phyloP scores from a whole-genome alignment of 495 filamentous ascomycete species.

The Cercophora sp. region DNA sequence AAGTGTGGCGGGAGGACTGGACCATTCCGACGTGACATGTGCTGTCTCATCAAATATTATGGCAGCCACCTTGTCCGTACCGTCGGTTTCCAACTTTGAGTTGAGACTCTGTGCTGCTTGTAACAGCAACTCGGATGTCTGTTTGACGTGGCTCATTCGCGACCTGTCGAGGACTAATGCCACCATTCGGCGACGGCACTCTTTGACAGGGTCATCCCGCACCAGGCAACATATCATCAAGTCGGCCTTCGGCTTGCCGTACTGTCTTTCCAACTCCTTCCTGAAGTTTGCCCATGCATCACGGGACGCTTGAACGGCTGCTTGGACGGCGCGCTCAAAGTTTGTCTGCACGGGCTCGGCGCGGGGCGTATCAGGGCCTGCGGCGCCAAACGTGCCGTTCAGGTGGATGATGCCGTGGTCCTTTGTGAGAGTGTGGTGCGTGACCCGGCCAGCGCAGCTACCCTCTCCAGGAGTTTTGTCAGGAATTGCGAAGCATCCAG shows the following conservation, averaged over 20 bases:
- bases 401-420: slow-evolving; percentile 25
- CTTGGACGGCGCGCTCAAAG: slow-evolving; percentile 18
- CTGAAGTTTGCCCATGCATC: slow-evolving; percentile 16
- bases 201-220: slow-evolving; percentile 23
- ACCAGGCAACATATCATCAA: slow-evolving; percentile 27
- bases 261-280: slow-evolving; percentile 13
- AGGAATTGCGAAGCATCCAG: slow-evolving; percentile 24
- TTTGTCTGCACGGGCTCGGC: slow-evolving; percentile 14
- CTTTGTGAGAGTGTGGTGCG: slow-evolving; percentile 22
- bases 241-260: slow-evolving; percentile 18
- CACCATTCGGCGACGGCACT: slow-evolving; percentile 10
- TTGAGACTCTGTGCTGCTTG: slow-evolving; percentile 5
- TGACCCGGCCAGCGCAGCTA: slow-evolving; percentile 21
- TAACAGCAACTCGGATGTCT: background rate
- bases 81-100: slow-evolving; percentile 2
- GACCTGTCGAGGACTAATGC: slow-evolving; percentile 2
- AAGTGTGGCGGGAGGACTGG: slow-evolving; percentile 9
- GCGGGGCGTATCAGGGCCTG: slow-evolving; percentile 14
- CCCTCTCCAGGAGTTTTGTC: slow-evolving; percentile 18
- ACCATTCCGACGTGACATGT: slow-evolving; percentile 15
- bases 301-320: slow-evolving; percentile 19
- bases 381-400: slow-evolving; percentile 20
- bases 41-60: slow-evolving; percentile 13
- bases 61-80: slow-evolving; percentile 14
- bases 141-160: background rate